Conservation (phyloP, 257 asterid genomes). For the Primulina eburnea region DNA sequence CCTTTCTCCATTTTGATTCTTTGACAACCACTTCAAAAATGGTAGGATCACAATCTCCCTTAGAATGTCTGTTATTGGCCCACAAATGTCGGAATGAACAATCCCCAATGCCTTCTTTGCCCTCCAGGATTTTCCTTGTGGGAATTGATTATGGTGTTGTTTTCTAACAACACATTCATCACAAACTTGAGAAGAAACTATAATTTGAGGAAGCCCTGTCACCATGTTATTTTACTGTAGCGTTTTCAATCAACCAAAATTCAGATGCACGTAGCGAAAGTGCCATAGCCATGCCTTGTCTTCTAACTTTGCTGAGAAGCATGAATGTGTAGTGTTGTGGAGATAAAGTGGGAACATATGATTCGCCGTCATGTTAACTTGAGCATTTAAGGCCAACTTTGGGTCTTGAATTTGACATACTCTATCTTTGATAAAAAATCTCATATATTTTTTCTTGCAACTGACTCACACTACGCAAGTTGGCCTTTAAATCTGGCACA, state of each 20-base stretch:
- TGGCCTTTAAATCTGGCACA: slow-evolving; percentile 10
- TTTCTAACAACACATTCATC: not conserved
- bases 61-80: not conserved
- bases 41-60: not conserved
- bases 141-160: not conserved
- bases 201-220: not conserved
- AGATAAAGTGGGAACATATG: too few species aligned
- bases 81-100: not conserved
- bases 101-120: not conserved
- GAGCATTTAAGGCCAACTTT: too few species aligned
- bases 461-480: slow-evolving; percentile 14
- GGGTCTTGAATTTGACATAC: not conserved
- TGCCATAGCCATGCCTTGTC: not conserved
- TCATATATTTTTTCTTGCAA: slow-evolving; percentile 13
- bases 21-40: too few species aligned
- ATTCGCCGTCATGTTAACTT: too few species aligned
- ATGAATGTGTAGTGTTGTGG: too few species aligned
- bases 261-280: not conserved
- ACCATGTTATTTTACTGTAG: not conserved
- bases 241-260: not conserved
- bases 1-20: too few species aligned
- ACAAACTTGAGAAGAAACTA: not conserved
- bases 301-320: not conserved
- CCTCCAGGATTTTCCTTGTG: not conserved
- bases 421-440: slow-evolving; percentile 6